Base-by-base conservation (phyloP, 108 stramenopile species). In the Cyclotella sp. region DNA sequence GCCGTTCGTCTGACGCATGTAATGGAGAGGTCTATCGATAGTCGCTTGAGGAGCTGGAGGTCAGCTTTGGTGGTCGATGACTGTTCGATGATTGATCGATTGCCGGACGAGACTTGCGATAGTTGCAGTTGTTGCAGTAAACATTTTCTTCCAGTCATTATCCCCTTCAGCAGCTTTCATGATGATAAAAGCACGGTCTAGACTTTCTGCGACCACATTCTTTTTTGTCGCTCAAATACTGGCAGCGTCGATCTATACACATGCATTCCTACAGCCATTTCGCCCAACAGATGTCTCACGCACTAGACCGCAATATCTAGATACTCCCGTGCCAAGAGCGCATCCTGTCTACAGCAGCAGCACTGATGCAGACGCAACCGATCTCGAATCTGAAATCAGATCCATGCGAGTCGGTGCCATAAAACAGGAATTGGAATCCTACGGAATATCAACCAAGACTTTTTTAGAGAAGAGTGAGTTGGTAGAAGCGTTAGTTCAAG, bases 381-480 rank as follows among this genome's bases (percentile, higher is more conserved):
- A 28, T 5, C 7, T 79, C 22, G 78, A 79, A 29, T 26, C 66
- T 8, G 87, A 86, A 27, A 64, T 89, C 19, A 40, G 68, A 10
- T 51, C 85, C 54, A 95, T 95, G 94, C 77, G 79, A 82, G 85
- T 85, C 10, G 84, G 87, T 3, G 90, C 84, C 53, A 91, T 95
- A 26, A 87, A 86, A 55, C 84, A 87, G 58, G 94, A 95, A 74
- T 68, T 95, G 27, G 91, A 92, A 77, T 82, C 84, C 22, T 91
- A 89, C 68, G 94, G 94, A 0, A 91, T 95, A 43, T 87, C 90
- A 4, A 92, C 94, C 21, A 78, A 70, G 18, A 26, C 72, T 10
- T 87, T 92, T 57, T 66, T 92, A n/a, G 90, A 90, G 66, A 95
- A 92, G 81, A 82, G 75, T 12, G 91, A 95, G 65, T 59, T 95